Conservation (phyloP, 208 protist species). For the Lotmaria passim region DNA sequence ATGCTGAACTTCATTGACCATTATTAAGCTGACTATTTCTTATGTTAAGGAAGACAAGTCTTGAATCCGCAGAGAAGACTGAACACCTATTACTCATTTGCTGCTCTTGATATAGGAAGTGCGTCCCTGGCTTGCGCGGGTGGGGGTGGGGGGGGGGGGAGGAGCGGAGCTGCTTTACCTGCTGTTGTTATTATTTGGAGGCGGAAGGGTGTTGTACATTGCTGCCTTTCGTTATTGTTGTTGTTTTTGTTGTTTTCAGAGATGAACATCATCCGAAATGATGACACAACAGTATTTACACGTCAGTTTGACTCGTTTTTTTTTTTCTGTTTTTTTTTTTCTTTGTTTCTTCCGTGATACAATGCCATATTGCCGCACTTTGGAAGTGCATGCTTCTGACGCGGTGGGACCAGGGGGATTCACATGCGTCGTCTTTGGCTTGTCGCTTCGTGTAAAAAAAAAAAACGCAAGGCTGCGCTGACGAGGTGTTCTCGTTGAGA, state of each 20-base stretch:
- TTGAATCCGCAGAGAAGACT: constrained; percentile 32
- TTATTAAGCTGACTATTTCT: neutral
- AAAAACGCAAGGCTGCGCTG: neutral
- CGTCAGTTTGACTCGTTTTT: constrained; percentile 10
- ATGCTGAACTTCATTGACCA: constrained; percentile 15
- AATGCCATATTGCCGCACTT: constrained; percentile 8
- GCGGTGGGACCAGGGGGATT: neutral
- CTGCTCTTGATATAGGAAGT: no score
- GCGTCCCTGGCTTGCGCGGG: no score
- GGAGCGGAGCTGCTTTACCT: no score
- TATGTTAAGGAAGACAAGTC: constrained; percentile 15
- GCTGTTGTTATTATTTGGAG: neutral
- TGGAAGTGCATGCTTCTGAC: constrained; percentile 2
- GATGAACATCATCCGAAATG: no score
- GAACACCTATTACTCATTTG: neutral
- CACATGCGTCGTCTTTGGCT: no score
- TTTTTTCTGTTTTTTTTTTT: constrained; percentile 7
- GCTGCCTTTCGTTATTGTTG: neutral
- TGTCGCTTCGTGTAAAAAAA: neutral
- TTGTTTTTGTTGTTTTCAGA: no score
- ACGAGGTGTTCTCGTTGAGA: no score
- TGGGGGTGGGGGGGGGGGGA: no score
- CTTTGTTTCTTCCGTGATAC: constrained; percentile 4
- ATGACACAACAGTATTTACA: constrained; percentile 16
- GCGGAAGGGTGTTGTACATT: neutral